These are phyloP conservation scores for Colletotrichum liriopes DNA, from an alignment of 2,329 filamentous ascomycete species.

Conservation along the genomic window DNA sequence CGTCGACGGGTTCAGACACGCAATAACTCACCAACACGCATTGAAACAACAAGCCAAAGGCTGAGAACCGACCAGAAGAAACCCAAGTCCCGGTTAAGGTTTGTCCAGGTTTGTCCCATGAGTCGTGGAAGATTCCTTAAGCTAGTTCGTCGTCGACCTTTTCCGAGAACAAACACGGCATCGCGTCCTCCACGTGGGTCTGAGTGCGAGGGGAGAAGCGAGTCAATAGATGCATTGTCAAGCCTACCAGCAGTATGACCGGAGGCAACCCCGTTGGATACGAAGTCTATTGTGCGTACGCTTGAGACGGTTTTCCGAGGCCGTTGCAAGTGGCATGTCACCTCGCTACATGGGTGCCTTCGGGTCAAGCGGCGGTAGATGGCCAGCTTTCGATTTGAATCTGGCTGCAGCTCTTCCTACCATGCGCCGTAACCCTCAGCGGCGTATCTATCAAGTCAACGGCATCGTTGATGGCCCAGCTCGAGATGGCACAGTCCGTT, in stretches of 20 bases:
- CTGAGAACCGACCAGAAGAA: conserved; percentile 5
- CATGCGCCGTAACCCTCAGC: neutral
- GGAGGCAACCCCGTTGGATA: neutral
- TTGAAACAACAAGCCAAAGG: neutral
- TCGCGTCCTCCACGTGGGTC: neutral
- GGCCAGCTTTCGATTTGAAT: neutral
- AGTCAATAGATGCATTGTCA: neutral
- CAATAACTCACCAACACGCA: neutral
- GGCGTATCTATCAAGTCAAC: neutral
- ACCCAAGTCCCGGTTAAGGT: neutral
- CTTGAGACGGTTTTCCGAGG: neutral
- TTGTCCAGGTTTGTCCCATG: neutral
- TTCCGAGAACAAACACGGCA: neutral
- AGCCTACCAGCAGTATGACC: neutral
- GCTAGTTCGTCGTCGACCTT: conserved; percentile 4
- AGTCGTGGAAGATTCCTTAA: neutral
- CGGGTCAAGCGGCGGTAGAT: neutral
- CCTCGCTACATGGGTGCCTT: neutral
- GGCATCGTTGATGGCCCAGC: neutral
- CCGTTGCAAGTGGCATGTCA: neutral
- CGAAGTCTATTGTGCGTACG: neutral
- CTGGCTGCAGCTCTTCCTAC: neutral
- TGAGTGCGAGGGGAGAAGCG: neutral
- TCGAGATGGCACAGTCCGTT: neutral
- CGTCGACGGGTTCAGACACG: neutral